Conservation (phyloP, 176 grass and related monocot genomes). For the Themeda triandra region DNA sequence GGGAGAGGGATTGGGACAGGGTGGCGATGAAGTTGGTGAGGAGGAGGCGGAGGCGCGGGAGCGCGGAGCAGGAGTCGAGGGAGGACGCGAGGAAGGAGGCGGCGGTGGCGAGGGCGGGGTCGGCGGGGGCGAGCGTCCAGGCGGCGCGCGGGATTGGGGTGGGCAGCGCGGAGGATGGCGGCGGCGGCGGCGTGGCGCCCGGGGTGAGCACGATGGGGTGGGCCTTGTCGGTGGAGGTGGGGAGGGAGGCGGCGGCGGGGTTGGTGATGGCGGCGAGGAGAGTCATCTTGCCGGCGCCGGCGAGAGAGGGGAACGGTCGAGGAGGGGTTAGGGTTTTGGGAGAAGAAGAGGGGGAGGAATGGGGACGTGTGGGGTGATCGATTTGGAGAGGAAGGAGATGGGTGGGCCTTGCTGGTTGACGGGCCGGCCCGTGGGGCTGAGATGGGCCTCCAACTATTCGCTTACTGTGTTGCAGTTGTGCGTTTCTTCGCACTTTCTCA, state of each 20-base stretch:
- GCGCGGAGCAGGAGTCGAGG: constrained; percentile 18
- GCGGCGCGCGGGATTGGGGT: constrained; percentile 38
- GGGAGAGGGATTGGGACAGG: constrained; percentile 29
- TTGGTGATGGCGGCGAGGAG: constrained; percentile 59
- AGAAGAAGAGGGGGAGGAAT: neutral
- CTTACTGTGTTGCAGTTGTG: neutral
- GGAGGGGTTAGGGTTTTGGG: constrained; percentile 54
- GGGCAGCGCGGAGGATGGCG: constrained; percentile 24
- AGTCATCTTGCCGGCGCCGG: constrained; percentile 48
- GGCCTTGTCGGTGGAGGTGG: neutral
- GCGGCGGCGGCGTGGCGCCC: constrained; percentile 18
- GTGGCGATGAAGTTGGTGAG: constrained; percentile 47
- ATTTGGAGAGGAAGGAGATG: neutral
- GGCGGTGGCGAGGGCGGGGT: constrained; percentile 40
- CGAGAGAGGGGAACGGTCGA: neutral
- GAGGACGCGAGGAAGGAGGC: constrained; percentile 30
- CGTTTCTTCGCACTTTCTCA: neutral
- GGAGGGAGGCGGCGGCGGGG: neutral
- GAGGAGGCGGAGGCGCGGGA: constrained; percentile 31
- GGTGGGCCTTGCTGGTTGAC: too few species aligned
- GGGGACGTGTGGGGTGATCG: too few species aligned
- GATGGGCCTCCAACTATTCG: neutral
- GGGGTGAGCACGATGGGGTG: constrained; percentile 57
- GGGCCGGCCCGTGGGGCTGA: neutral
- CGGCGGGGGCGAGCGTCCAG: constrained; percentile 54